Evolutionary conservation across 2,329 filamentous ascomycete species (phyloP).

Genomic region (Trichoderma koningii): DNA sequence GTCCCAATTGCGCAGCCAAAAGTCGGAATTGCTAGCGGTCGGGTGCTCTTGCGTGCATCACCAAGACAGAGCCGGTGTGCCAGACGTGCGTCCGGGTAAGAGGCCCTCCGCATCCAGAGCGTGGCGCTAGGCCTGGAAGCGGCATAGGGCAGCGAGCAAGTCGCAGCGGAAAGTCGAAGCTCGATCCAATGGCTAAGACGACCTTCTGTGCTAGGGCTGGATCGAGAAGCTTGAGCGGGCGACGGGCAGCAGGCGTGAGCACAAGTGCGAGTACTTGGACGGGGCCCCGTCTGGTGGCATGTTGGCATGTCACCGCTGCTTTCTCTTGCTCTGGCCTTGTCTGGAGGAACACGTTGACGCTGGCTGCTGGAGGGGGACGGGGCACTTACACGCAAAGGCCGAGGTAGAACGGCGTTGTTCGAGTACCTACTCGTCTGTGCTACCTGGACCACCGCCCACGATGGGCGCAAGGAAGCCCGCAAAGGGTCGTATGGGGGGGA

Average conservation of each 20-base stretch:
- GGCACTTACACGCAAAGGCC: background rate
- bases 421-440: too few relatives aligned
- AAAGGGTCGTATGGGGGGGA: background rate
- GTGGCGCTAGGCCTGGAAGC: slow-evolving; percentile 15
- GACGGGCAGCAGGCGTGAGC: background rate
- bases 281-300: background rate
- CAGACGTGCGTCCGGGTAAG: slow-evolving; percentile 21
- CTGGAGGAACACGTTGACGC: background rate
- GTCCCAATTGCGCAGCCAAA: background rate
- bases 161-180: background rate
- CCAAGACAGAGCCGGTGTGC: slow-evolving; percentile 6
- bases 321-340: background rate
- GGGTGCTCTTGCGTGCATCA: background rate
- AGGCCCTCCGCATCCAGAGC: slow-evolving; percentile 16
- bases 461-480: background rate
- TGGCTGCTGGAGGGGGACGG: background rate
- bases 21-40: background rate
- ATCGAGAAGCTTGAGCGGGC: slow-evolving; percentile 13
- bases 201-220: slow-evolving; percentile 12
- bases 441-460: too few relatives aligned
- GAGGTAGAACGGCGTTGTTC: too few relatives aligned
- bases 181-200: too few relatives aligned
- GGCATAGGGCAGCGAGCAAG: slow-evolving; percentile 6
- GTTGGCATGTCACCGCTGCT: slow-evolving; percentile 9
- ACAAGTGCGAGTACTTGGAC: too few relatives aligned